These are phyloP conservation scores for Mycena olivaceomarginata DNA, from an alignment of 768 basidiomycete species.

Conservation along the genomic window DNA sequence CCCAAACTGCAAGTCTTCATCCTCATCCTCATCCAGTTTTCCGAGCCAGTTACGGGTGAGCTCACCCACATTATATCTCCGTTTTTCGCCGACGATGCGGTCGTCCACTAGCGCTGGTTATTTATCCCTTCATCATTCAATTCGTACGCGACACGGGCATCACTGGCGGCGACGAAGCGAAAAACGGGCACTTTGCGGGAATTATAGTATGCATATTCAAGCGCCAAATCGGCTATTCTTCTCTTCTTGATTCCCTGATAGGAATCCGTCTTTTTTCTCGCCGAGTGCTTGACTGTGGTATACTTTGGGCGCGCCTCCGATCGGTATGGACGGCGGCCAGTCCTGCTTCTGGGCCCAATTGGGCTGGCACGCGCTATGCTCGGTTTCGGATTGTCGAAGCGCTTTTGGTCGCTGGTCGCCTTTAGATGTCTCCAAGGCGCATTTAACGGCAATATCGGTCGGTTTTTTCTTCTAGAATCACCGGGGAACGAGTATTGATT, in stretches of 20 bases:
- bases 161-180: conserved; percentile 59
- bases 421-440: conserved; percentile 55
- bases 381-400: conserved; percentile 56
- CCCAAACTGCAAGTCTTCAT: conserved; percentile 50
- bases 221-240: not conserved
- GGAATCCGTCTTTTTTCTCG: conserved; percentile 54
- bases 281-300: conserved; percentile 49
- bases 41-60: conserved; percentile 48
- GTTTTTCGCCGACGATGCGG: not conserved
- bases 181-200: conserved; percentile 64
- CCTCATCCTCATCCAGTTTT: not conserved
- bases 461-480: not conserved
- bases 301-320: conserved; percentile 53
- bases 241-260: conserved; percentile 3
- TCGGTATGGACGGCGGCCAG: conserved; percentile 39
- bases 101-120: conserved; percentile 52
- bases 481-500: not conserved
- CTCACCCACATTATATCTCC: not conserved
- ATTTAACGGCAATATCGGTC: conserved; percentile 65
- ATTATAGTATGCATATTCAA: conserved; percentile 57
- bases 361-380: conserved; percentile 56
- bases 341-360: conserved; percentile 54
- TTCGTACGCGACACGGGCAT: conserved; percentile 60
- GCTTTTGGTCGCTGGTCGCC: conserved; percentile 54
- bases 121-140: conserved; percentile 63